Conservation (phyloP, 2,329 filamentous ascomycete genomes). For the Xylogone sp. region DNA sequence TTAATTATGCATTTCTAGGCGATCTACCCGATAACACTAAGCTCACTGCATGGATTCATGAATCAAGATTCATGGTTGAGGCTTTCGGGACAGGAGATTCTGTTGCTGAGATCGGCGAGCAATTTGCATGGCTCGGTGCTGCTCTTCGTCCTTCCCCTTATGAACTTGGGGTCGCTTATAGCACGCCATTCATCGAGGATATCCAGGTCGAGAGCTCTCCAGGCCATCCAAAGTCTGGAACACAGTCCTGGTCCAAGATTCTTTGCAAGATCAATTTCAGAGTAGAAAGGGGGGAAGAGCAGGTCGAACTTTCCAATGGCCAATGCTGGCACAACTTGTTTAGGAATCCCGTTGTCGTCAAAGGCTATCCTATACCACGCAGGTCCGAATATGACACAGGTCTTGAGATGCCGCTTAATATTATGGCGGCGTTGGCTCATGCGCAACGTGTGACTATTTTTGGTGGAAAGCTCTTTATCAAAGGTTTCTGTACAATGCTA, state of each 20-base stretch:
- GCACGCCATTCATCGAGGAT: not conserved
- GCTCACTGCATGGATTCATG: too few relatives aligned
- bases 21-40: constrained; percentile 1
- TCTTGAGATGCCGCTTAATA: constrained; percentile 3
- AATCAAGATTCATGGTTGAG: too few relatives aligned
- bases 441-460: not conserved
- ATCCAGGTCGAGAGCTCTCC: not conserved
- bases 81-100: too few relatives aligned
- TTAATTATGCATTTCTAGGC: too few relatives aligned
- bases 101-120: too few relatives aligned
- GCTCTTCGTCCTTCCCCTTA: too few relatives aligned
- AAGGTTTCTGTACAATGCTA: constrained; percentile 5
- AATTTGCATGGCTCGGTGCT: too few relatives aligned
- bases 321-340: constrained; percentile 5
- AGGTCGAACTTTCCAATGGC: not conserved
- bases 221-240: not conserved
- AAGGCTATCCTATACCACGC: constrained; percentile 1
- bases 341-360: constrained; percentile 1
- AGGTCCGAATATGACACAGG: not conserved
- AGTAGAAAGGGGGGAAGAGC: not conserved
- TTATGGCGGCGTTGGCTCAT: not conserved
- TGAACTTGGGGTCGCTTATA: constrained; percentile 1
- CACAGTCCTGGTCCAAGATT: too few relatives aligned
- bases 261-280: too few relatives aligned
- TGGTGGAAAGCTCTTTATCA: not conserved